phyloP scores from a whole-genome alignment of 2,329 filamentous ascomycete species.

The Trichothecium roseum region DNA sequence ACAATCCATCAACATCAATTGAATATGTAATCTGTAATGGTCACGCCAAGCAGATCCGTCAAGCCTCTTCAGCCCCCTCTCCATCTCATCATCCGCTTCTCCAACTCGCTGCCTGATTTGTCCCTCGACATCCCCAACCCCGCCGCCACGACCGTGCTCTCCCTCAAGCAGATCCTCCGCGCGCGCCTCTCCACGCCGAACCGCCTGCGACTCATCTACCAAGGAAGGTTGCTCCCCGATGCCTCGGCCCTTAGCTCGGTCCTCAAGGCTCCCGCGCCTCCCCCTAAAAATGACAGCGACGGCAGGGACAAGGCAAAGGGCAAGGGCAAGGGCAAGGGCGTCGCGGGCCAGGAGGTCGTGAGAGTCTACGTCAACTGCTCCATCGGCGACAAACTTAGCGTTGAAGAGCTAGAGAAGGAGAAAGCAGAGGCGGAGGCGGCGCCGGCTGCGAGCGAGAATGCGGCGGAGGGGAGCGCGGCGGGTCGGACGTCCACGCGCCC shows the following conservation, averaged over 20 bases:
- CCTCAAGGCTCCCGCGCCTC: constrained; percentile 52
- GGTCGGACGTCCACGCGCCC: constrained; percentile 18
- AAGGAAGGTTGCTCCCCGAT: constrained; percentile 78
- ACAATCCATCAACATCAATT: constrained; percentile 7
- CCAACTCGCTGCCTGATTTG: constrained; percentile 72
- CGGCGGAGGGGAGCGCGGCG: constrained; percentile 32
- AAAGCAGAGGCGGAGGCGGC: constrained; percentile 62
- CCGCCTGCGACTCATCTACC: constrained; percentile 80
- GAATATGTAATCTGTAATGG: constrained; percentile 4
- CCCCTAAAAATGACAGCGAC: constrained; percentile 32
- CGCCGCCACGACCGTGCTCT: constrained; percentile 58
- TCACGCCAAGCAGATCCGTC: constrained; percentile 7
- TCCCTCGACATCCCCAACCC: constrained; percentile 65
- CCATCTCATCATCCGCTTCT: constrained; percentile 83
- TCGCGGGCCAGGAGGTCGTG: constrained; percentile 37
- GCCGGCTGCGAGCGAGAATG: constrained; percentile 18
- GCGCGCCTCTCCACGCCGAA: constrained; percentile 55
- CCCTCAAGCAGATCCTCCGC: constrained; percentile 76
- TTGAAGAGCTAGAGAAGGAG: constrained; percentile 16
- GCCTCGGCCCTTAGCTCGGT: constrained; percentile 55
- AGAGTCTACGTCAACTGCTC: constrained; percentile 89
- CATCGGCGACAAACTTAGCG: constrained; percentile 60
- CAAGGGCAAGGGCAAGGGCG: constrained; percentile 48
- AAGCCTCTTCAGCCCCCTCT: constrained; percentile 31
- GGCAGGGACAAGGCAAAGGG: constrained; percentile 32